These are phyloP conservation scores for Annulohypoxylon truncatum DNA, from an alignment of 2,329 filamentous ascomycete genomes.

Conservation along the genomic window DNA sequence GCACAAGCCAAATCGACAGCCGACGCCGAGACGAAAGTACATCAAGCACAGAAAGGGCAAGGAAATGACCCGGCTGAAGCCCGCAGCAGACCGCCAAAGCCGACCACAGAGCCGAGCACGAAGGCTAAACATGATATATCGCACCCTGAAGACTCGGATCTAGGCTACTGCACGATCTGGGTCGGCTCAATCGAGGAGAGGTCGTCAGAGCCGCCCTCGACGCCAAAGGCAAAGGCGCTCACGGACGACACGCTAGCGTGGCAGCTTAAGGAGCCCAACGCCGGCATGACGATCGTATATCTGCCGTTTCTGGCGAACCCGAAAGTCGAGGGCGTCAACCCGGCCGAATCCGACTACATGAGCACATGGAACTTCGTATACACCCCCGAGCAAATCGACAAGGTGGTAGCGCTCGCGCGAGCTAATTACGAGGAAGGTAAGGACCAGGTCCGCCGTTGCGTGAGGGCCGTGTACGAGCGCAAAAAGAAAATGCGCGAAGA, in stretches of 20 bases:
- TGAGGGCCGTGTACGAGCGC: slow-evolving; percentile 91
- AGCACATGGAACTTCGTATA: slow-evolving; percentile 99
- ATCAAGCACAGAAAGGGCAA: slow-evolving; percentile 62
- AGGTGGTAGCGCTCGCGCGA: slow-evolving; percentile 81
- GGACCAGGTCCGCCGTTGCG: slow-evolving; percentile 79
- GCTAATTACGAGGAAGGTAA: slow-evolving; percentile 89
- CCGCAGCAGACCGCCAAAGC: slow-evolving; percentile 5
- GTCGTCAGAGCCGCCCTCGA: slow-evolving; percentile 63
- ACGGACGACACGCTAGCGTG: slow-evolving; percentile 72
- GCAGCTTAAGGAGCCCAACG: slow-evolving; percentile 78
- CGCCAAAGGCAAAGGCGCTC: slow-evolving; percentile 63
- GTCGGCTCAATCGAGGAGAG: slow-evolving; percentile 85
- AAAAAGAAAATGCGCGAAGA: slow-evolving; percentile 78
- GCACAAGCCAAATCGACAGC: slow-evolving; percentile 71
- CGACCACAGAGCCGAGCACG: slow-evolving; percentile 45
- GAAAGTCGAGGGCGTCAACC: slow-evolving; percentile 83
- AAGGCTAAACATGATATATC: slow-evolving; percentile 56
- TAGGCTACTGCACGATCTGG: slow-evolving; percentile 96
- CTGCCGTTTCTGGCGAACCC: slow-evolving; percentile 89
- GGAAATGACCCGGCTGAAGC: slow-evolving; percentile 53
- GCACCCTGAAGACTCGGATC: slow-evolving; percentile 64
- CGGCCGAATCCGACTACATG: slow-evolving; percentile 84
- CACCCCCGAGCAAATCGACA: slow-evolving; percentile 88
- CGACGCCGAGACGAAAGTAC: slow-evolving; percentile 73
- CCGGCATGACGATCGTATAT: slow-evolving; percentile 90